These are phyloP conservation scores for Linum tenue DNA, from an alignment of 345 rosid species.

Conservation along the genomic window DNA sequence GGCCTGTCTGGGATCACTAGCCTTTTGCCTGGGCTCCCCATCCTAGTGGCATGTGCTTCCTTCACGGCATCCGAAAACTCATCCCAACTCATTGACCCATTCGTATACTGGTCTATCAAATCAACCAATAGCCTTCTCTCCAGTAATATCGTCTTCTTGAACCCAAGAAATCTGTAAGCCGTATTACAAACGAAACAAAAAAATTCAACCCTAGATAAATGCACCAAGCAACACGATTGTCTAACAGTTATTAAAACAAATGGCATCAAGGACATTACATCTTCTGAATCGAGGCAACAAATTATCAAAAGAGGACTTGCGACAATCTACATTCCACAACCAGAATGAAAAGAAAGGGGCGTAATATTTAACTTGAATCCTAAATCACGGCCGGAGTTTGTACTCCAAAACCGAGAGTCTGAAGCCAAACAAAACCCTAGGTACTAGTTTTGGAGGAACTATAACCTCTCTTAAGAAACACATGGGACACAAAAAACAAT, in stretches of 20 bases:
- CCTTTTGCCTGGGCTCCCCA: constrained; percentile 61
- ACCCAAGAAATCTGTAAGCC: constrained; percentile 61
- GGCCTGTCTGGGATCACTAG: constrained; percentile 67
- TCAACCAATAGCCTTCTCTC: constrained; percentile 70
- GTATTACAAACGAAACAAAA: background rate
- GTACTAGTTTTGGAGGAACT: background rate
- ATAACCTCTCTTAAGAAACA: background rate
- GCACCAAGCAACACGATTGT: no score
- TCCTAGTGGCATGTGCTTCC: constrained; percentile 53
- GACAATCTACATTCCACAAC: constrained; percentile 1
- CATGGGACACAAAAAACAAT: background rate
- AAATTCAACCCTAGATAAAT: background rate
- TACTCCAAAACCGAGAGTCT: constrained; percentile 16
- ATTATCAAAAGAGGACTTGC: no score
- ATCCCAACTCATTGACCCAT: constrained; percentile 63
- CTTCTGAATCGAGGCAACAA: no score
- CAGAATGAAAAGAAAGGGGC: constrained; percentile 12
- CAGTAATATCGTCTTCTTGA: constrained; percentile 73
- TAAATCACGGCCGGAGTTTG: constrained; percentile 6
- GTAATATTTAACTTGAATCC: background rate
- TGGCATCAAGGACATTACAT: no score
- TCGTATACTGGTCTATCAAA: constrained; percentile 61
- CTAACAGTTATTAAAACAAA: no score
- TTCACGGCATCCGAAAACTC: constrained; percentile 71
- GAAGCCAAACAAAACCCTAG: constrained; percentile 7